These are phyloP conservation scores for Kewa caespitosa DNA, from an alignment of 179 eudicot genomes.

Conservation along the genomic window DNA sequence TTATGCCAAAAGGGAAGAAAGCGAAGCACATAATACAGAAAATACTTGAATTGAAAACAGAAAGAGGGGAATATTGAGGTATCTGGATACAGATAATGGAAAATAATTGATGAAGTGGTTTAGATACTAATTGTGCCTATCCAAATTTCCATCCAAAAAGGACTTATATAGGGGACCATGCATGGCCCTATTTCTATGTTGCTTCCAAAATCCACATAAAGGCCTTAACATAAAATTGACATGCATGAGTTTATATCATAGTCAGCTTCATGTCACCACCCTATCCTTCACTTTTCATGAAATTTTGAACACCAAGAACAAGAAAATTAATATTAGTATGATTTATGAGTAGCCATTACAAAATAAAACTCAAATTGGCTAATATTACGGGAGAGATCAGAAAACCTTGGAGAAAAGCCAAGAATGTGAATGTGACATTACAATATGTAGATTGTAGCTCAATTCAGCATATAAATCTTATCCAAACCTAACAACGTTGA, in stretches of 20 bases:
- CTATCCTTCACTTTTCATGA: background rate
- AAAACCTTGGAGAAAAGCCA: background rate
- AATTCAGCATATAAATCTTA: too few species aligned
- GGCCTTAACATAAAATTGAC: background rate
- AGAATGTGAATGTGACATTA: background rate
- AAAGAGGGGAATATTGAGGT: too few species aligned
- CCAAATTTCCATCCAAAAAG: too few species aligned
- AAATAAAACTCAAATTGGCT: background rate
- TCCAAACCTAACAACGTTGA: too few species aligned
- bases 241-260: background rate
- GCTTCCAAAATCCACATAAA: constrained; percentile 13
- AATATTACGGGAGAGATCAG: background rate
- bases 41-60: background rate
- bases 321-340: background rate
- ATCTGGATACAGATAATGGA: too few species aligned
- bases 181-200: constrained; percentile 15
- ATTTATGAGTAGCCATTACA: too few species aligned
- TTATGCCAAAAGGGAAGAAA: too few species aligned
- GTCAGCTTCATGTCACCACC: constrained; percentile 10
- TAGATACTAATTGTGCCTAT: too few species aligned
- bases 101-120: too few species aligned
- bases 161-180: too few species aligned
- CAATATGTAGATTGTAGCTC: background rate
- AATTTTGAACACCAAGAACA: background rate
- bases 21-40: too few species aligned